A percentile compares a stretch with the other conserved stretches of the same genome.
phyloP scores from a whole-genome alignment of 2,329 filamentous ascomycete genomes.

The Myriangium duriaei region DNA sequence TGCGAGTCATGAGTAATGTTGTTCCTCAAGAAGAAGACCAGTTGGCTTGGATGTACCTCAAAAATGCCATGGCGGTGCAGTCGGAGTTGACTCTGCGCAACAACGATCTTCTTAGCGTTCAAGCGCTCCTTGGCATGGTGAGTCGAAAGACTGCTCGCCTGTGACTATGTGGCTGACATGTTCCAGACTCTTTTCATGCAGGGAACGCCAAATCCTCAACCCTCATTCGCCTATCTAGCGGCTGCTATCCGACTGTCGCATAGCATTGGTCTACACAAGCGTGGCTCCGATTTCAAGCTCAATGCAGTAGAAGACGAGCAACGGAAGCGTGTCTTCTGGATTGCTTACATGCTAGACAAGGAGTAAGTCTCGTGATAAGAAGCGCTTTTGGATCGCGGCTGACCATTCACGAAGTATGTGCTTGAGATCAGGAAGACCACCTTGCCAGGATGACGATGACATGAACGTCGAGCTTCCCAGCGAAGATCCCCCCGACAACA shows the following conservation, averaged over 20 bases:
- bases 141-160: slow-evolving; percentile 16
- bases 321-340: slow-evolving; percentile 66
- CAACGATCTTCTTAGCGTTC: slow-evolving; percentile 86
- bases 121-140: slow-evolving; percentile 82
- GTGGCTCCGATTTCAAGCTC: slow-evolving; percentile 81
- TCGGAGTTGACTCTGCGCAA: slow-evolving; percentile 91
- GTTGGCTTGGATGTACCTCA: slow-evolving; percentile 89
- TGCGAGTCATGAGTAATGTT: slow-evolving; percentile 90
- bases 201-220: slow-evolving; percentile 92
- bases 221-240: slow-evolving; percentile 79
- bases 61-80: slow-evolving; percentile 90
- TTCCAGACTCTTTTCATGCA: slow-evolving; percentile 73
- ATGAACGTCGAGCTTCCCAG: slow-evolving; percentile 96
- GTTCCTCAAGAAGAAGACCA: slow-evolving; percentile 84
- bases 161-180: slow-evolving; percentile 10
- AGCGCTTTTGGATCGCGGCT: slow-evolving; percentile 10
- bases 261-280: slow-evolving; percentile 90
- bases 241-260: slow-evolving; percentile 84
- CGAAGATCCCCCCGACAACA: slow-evolving; percentile 79
- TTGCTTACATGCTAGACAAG: slow-evolving; percentile 61
- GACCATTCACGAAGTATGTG: slow-evolving; percentile 42
- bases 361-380: slow-evolving; percentile 34
- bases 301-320: slow-evolving; percentile 93
- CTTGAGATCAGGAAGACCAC: slow-evolving; percentile 57
- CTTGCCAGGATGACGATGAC: slow-evolving; percentile 62